Conservation (phyloP, 495 filamentous ascomycete species). For the Cairneyella variabilis region DNA sequence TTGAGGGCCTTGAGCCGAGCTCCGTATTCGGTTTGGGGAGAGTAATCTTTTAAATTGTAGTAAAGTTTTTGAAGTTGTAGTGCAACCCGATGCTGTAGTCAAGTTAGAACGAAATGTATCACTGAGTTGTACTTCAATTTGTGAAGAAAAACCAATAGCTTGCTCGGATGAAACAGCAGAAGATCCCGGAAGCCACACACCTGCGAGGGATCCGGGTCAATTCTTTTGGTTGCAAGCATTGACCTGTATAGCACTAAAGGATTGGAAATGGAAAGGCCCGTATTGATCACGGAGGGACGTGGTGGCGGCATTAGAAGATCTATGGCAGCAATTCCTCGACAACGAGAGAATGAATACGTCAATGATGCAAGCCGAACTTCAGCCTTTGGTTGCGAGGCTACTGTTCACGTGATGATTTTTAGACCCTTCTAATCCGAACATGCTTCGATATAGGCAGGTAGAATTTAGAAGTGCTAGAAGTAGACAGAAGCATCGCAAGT, state of each 20-base stretch:
- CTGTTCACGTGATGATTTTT: too few species aligned
- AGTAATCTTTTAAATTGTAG: slow-evolving; percentile 61
- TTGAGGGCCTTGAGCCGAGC: slow-evolving; percentile 47
- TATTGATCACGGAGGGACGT: slow-evolving; percentile 26
- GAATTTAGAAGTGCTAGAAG: too few species aligned
- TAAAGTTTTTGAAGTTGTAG: neutral
- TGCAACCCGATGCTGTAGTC: neutral
- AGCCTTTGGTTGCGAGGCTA: too few species aligned
- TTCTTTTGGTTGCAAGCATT: slow-evolving; percentile 54
- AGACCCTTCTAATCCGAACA: too few species aligned
- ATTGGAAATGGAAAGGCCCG: slow-evolving; percentile 61
- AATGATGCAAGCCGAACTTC: neutral
- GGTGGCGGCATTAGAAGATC: slow-evolving; percentile 26
- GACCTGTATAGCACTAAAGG: slow-evolving; percentile 65
- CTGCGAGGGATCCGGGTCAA: slow-evolving; percentile 61
- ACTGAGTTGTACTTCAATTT: neutral
- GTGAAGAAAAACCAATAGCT: neutral
- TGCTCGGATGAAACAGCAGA: slow-evolving; percentile 39
- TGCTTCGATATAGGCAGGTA: too few species aligned
- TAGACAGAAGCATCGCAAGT: too few species aligned
- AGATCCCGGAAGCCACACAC: slow-evolving; percentile 67
- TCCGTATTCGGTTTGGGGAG: slow-evolving; percentile 58
- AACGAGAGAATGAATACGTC: slow-evolving; percentile 4
- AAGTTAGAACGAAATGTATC: too few species aligned
- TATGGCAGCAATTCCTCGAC: neutral